Conservation (phyloP, 2,329 filamentous ascomycete genomes). For the Colletotrichum sublineola region DNA sequence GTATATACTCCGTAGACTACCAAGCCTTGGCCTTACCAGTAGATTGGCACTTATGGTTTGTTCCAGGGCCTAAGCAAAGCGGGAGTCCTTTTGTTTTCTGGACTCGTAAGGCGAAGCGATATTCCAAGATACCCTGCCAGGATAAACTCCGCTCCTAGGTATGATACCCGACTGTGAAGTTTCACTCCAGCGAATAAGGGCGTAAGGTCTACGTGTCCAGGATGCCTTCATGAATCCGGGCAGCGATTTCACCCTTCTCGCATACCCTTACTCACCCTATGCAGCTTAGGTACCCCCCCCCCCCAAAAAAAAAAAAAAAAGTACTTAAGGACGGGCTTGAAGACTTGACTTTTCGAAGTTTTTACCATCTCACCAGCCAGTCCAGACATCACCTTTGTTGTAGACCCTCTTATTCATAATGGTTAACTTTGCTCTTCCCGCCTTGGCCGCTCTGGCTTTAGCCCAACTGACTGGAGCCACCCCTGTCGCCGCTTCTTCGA, state of each 20-base stretch:
- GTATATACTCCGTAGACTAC: too few species aligned
- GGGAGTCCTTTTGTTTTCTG: too few species aligned
- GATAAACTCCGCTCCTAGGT: too few species aligned
- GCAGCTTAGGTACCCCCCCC: too few species aligned
- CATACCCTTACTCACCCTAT: not conserved
- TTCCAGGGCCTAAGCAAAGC: too few species aligned
- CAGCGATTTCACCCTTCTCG: not conserved
- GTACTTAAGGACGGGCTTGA: not conserved
- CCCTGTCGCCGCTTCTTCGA: not conserved
- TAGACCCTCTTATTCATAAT: constrained; percentile 4
- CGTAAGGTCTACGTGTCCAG: not conserved
- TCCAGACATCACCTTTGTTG: not conserved
- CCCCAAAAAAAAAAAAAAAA: not conserved
- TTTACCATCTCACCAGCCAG: not conserved
- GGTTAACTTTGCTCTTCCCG: constrained; percentile 29
- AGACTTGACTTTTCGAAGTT: not conserved
- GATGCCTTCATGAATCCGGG: not conserved
- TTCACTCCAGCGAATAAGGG: not conserved
- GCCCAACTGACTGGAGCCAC: constrained; percentile 5
- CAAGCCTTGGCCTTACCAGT: too few species aligned
- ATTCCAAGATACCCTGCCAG: too few species aligned
- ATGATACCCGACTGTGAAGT: not conserved
- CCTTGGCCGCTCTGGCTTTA: constrained; percentile 14
- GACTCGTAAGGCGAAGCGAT: too few species aligned
- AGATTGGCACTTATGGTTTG: too few species aligned